phyloP scores from a whole-genome alignment of 2,329 filamentous ascomycete species.

The Macroventuria anomochaeta region DNA sequence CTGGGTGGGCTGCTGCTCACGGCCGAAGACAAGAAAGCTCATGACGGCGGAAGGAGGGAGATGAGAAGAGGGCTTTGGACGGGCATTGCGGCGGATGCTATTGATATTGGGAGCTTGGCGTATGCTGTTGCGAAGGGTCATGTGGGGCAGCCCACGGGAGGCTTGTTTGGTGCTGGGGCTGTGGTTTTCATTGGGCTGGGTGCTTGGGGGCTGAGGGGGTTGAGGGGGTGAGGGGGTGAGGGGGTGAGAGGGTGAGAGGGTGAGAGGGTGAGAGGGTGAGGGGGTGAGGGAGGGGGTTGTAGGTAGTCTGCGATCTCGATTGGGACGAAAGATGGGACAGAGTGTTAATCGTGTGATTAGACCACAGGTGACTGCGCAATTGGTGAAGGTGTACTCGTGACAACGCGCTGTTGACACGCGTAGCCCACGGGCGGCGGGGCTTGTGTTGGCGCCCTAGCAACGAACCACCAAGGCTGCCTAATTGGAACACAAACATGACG shows the following conservation, averaged over 20 bases:
- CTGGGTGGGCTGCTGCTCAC: conserved; percentile 34
- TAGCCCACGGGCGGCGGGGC: conserved; percentile 11
- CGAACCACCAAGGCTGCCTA: conserved; percentile 9
- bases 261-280: too few relatives aligned
- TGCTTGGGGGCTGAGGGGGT: conserved; percentile 24
- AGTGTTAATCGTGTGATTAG: too few relatives aligned
- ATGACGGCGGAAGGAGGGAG: conserved; percentile 23
- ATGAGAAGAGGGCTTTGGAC: conserved; percentile 35
- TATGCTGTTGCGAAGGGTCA: conserved; percentile 32
- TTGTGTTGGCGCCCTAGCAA: conserved; percentile 15
- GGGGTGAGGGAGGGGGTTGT: too few relatives aligned
- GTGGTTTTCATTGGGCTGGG: conserved; percentile 23
- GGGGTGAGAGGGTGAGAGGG: too few relatives aligned
- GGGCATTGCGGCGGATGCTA: conserved; percentile 25
- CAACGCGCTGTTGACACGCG: conserved; percentile 14
- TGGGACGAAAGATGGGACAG: neutral
- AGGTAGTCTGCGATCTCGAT: neutral
- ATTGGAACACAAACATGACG: conserved; percentile 21
- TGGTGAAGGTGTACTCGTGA: conserved; percentile 15
- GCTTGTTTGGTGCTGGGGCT: conserved; percentile 25
- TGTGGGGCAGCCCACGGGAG: conserved; percentile 22
- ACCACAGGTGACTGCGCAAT: neutral
- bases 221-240: too few relatives aligned
- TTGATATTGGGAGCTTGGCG: conserved; percentile 28
- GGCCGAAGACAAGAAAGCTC: conserved; percentile 26